Evolutionary conservation across 2,329 filamentous ascomycete genomes (phyloP).

Genomic region (Penicillium decumbens): DNA sequence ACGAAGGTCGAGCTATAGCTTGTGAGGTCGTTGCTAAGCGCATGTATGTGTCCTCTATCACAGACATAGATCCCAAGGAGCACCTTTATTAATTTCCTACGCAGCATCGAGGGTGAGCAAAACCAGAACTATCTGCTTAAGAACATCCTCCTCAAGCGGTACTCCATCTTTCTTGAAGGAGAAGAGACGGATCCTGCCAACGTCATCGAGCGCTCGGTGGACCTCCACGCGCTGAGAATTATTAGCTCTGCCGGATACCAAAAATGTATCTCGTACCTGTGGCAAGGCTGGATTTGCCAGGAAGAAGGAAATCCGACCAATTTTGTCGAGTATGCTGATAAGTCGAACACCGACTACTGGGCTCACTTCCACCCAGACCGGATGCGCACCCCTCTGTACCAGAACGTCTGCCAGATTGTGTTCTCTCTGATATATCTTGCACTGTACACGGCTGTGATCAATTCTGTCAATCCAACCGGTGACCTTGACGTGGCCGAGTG

Average conservation of each 20-base stretch:
- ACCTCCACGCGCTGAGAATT: slow-evolving; percentile 80
- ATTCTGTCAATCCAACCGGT: slow-evolving; percentile 81
- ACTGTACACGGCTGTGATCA: slow-evolving; percentile 86
- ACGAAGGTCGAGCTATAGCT: slow-evolving; percentile 70
- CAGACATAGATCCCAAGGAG: background rate
- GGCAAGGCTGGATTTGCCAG: slow-evolving; percentile 95
- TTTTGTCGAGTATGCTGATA: slow-evolving; percentile 82
- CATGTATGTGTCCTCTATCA: slow-evolving; percentile 37
- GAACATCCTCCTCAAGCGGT: slow-evolving; percentile 77
- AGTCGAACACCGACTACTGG: slow-evolving; percentile 72
- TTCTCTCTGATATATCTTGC: slow-evolving; percentile 77
- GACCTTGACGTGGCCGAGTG: slow-evolving; percentile 80
- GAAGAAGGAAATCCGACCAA: slow-evolving; percentile 84
- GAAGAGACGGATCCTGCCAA: slow-evolving; percentile 72
- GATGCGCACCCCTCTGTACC: slow-evolving; percentile 87
- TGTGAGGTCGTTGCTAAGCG: slow-evolving; percentile 90
- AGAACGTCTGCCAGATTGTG: slow-evolving; percentile 82
- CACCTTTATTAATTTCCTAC: slow-evolving; percentile 1
- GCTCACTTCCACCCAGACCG: slow-evolving; percentile 87
- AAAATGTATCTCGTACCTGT: slow-evolving; percentile 87
- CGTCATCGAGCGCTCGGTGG: slow-evolving; percentile 87
- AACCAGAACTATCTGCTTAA: slow-evolving; percentile 74
- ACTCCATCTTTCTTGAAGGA: slow-evolving; percentile 71
- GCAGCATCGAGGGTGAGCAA: slow-evolving; percentile 78
- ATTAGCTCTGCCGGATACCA: slow-evolving; percentile 94